phyloP scores from a whole-genome alignment of 306 rosid genomes.

The Pyrus pyrifolia region DNA sequence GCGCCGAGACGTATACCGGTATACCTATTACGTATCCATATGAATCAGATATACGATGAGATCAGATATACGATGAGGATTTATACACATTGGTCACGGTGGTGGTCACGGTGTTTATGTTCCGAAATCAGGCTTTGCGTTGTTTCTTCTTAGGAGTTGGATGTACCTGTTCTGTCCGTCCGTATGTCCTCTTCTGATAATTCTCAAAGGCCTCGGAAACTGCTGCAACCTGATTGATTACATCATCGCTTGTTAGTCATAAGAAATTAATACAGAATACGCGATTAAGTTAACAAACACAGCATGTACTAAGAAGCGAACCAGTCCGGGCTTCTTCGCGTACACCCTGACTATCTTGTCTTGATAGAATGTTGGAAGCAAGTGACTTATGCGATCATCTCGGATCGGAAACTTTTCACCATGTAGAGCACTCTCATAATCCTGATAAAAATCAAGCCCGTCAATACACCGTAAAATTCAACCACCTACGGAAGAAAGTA shows the following conservation, averaged over 20 bases:
- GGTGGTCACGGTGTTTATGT: background rate
- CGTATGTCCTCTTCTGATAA: slow-evolving; percentile 58
- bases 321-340: slow-evolving; percentile 79
- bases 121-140: no score
- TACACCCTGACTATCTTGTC: slow-evolving; percentile 89
- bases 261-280: background rate
- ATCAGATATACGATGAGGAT: background rate
- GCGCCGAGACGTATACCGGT: background rate
- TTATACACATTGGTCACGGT: background rate
- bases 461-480: background rate
- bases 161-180: slow-evolving; percentile 66
- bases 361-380: slow-evolving; percentile 69
- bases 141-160: slow-evolving; percentile 68
- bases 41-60: background rate
- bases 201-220: slow-evolving; percentile 80
- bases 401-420: slow-evolving; percentile 46
- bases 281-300: background rate
- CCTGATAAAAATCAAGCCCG: slow-evolving; percentile 36
- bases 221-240: slow-evolving; percentile 49
- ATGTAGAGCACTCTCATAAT: slow-evolving; percentile 47
- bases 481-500: background rate
- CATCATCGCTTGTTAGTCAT: background rate
- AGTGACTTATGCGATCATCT: slow-evolving; percentile 69
- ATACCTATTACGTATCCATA: no score
- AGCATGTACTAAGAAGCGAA: slow-evolving; percentile 14